These are phyloP conservation scores for Fusarium tuaranense DNA, from an alignment of 2,329 filamentous ascomycete species.

Conservation along the genomic window DNA sequence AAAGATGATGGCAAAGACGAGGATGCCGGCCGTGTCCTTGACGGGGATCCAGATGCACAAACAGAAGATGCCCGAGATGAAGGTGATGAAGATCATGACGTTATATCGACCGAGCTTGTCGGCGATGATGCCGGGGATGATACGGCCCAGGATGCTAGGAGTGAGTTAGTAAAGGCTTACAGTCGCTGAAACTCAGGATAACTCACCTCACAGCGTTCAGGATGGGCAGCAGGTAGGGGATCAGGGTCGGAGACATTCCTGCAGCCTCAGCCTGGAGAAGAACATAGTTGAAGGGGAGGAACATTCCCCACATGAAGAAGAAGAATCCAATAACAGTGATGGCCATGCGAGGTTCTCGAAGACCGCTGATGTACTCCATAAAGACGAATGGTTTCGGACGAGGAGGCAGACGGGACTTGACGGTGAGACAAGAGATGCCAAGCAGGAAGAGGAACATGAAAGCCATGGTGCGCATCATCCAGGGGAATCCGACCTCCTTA, in stretches of 20 bases:
- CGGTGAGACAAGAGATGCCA: slow-evolving; percentile 49
- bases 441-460: slow-evolving; percentile 58
- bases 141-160: slow-evolving; percentile 62
- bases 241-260: slow-evolving; percentile 55
- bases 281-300: slow-evolving; percentile 66
- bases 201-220: slow-evolving; percentile 65
- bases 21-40: slow-evolving; percentile 65
- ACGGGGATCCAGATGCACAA: slow-evolving; percentile 63
- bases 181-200: neutral
- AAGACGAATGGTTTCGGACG: slow-evolving; percentile 59
- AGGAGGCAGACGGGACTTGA: slow-evolving; percentile 56
- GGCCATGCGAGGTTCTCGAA: slow-evolving; percentile 59
- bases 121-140: slow-evolving; percentile 62
- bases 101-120: slow-evolving; percentile 61
- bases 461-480: slow-evolving; percentile 61
- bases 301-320: slow-evolving; percentile 68
- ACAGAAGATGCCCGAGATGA: slow-evolving; percentile 59
- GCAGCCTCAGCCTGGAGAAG: slow-evolving; percentile 59
- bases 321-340: slow-evolving; percentile 61
- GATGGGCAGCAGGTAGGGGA: slow-evolving; percentile 65
- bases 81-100: slow-evolving; percentile 63
- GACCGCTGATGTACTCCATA: slow-evolving; percentile 58
- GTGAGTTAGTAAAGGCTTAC: slow-evolving; percentile 17
- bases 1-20: slow-evolving; percentile 75
- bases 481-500: slow-evolving; percentile 57